phyloP scores from a whole-genome alignment of 2,329 filamentous ascomycete species.

The Rhynchosporium graminicola region DNA sequence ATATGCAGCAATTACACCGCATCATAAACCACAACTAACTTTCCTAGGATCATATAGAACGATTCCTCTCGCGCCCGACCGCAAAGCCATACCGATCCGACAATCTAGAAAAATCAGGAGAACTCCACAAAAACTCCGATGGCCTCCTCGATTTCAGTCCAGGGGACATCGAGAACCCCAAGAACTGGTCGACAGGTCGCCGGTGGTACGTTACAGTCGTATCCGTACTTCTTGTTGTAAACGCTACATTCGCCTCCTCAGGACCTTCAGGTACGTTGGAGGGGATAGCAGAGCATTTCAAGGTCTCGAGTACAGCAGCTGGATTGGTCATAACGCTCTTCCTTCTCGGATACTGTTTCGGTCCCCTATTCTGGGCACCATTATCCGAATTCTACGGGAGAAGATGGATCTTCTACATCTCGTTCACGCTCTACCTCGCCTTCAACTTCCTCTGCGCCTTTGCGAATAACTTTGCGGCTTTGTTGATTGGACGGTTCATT shows the following conservation, averaged over 20 bases:
- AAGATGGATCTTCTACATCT: slow-evolving; percentile 59
- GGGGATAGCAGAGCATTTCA: slow-evolving; percentile 43
- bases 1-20: neutral
- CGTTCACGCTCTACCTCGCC: slow-evolving; percentile 57
- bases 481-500: slow-evolving; percentile 68
- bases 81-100: slow-evolving; percentile 37
- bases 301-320: slow-evolving; percentile 42
- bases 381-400: slow-evolving; percentile 57
- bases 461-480: slow-evolving; percentile 56
- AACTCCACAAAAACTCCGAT: slow-evolving; percentile 28
- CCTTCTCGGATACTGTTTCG: slow-evolving; percentile 48
- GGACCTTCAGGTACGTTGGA: slow-evolving; percentile 45
- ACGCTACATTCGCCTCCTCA: slow-evolving; percentile 46
- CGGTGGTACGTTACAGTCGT: slow-evolving; percentile 46
- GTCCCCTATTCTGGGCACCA: slow-evolving; percentile 48
- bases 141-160: slow-evolving; percentile 46
- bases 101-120: slow-evolving; percentile 21
- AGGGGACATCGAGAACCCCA: slow-evolving; percentile 47
- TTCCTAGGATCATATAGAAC: slow-evolving; percentile 28
- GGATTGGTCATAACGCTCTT: slow-evolving; percentile 48
- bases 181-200: slow-evolving; percentile 40
- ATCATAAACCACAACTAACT: neutral
- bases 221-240: slow-evolving; percentile 44
- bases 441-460: slow-evolving; percentile 64
- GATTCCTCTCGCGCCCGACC: slow-evolving; percentile 34